Evolutionary conservation across 2,329 filamentous ascomycete species (phyloP).

Genomic region (Aspergillus floridensis): DNA sequence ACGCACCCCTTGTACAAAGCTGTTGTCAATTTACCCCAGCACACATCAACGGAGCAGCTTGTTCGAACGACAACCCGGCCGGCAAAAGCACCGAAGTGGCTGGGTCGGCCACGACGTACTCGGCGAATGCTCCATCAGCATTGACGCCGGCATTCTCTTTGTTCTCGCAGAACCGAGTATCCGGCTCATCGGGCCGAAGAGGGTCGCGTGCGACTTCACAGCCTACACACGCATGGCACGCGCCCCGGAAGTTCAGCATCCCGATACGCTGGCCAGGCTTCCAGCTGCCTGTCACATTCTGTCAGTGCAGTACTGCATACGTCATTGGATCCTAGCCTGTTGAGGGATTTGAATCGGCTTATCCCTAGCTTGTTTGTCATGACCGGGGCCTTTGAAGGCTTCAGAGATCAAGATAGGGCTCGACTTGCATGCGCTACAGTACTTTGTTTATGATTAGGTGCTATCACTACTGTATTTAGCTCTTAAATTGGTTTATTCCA

Average conservation of each 20-base stretch:
- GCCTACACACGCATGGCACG: conserved; percentile 5
- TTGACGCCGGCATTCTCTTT: conserved; percentile 10
- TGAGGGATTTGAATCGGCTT: too few relatives aligned
- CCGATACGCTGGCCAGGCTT: conserved; percentile 8
- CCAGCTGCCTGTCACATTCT: conserved; percentile 2
- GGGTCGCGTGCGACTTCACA: neutral
- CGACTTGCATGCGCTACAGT: too few relatives aligned
- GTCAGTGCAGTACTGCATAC: too few relatives aligned
- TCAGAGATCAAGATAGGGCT: too few relatives aligned
- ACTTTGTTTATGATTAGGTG: too few relatives aligned
- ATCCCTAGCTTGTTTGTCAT: too few relatives aligned
- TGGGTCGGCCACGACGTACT: conserved; percentile 14
- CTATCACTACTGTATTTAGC: too few relatives aligned
- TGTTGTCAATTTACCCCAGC: conserved; percentile 8
- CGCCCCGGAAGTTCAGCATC: conserved; percentile 14
- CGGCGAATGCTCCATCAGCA: conserved; percentile 13
- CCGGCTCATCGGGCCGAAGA: neutral
- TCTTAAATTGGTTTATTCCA: too few relatives aligned
- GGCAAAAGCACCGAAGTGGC: conserved; percentile 7
- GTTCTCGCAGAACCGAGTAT: conserved; percentile 10
- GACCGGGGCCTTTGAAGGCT: too few relatives aligned
- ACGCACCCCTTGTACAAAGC: too few relatives aligned
- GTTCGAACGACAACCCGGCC: conserved; percentile 12
- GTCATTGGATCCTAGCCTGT: too few relatives aligned
- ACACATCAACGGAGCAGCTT: conserved; percentile 15